These are phyloP conservation scores for Ogataea pini DNA, from an alignment of 805 yeast genomes.

Conservation along the genomic window DNA sequence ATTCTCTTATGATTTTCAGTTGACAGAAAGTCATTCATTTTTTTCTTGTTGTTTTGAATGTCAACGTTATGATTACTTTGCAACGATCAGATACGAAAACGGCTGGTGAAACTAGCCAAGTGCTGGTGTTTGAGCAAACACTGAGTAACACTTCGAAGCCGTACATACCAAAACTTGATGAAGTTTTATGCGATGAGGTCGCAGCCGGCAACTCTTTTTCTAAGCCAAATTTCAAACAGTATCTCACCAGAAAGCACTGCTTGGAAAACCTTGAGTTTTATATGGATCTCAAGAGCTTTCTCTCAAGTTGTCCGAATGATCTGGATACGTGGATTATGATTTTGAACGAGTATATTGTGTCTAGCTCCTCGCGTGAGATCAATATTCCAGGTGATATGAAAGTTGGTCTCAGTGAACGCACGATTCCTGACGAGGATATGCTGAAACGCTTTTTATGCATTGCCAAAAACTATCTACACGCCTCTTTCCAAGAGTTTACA, in stretches of 20 bases:
- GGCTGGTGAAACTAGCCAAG: not conserved
- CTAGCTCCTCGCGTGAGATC: constrained; percentile 31
- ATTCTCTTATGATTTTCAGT: too few species aligned
- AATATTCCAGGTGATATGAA: constrained; percentile 35
- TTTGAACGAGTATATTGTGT: constrained; percentile 30
- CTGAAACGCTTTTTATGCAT: constrained; percentile 25
- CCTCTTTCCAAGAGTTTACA: constrained; percentile 34
- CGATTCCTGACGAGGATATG: constrained; percentile 23
- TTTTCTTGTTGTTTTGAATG: not conserved
- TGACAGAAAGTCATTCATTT: too few species aligned
- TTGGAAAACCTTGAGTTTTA: constrained; percentile 38
- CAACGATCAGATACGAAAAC: constrained; percentile 1
- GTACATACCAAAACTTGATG: constrained; percentile 31
- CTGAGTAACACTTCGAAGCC: constrained; percentile 3
- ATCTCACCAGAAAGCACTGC: constrained; percentile 35
- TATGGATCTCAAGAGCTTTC: constrained; percentile 26
- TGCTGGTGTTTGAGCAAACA: not conserved
- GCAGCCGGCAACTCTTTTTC: constrained; percentile 26
- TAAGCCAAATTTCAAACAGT: constrained; percentile 30
- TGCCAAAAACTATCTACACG: constrained; percentile 30
- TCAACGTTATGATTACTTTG: constrained; percentile 1
- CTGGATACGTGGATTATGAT: constrained; percentile 31
- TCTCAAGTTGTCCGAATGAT: constrained; percentile 15
- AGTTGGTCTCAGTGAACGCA: constrained; percentile 11
- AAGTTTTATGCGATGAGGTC: constrained; percentile 30